Conservation (phyloP, 305 asterid species). For the Fraxinus sp. region DNA sequence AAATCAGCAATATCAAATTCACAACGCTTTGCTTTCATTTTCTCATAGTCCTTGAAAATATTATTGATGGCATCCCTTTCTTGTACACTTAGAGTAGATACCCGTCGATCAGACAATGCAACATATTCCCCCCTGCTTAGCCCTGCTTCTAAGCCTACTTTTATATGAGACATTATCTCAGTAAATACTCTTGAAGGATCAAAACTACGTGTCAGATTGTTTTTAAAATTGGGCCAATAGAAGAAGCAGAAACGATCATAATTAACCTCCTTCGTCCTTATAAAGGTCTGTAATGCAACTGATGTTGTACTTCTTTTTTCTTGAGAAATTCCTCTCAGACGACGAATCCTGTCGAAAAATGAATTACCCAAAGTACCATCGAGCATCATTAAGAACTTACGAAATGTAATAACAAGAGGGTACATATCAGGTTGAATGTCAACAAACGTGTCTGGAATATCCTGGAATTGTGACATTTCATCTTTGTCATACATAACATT, state of each 20-base stretch:
- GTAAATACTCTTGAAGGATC: conserved; percentile 64
- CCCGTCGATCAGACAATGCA: conserved; percentile 42
- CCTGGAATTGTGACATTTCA: conserved; percentile 40
- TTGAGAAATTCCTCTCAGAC: conserved; percentile 24
- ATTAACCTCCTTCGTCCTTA: conserved; percentile 61
- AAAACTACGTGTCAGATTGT: conserved; percentile 41
- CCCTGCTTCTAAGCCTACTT: conserved; percentile 55
- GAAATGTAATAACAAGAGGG: conserved; percentile 63
- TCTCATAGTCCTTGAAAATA: conserved; percentile 63
- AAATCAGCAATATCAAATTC: conserved; percentile 75
- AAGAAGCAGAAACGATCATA: conserved; percentile 47
- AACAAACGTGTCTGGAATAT: conserved; percentile 51
- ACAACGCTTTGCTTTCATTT: conserved; percentile 45
- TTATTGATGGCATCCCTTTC: conserved; percentile 44
- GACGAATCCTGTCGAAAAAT: conserved; percentile 50
- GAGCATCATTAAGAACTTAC: conserved; percentile 63
- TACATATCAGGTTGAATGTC: conserved; percentile 39
- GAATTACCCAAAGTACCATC: conserved; percentile 60
- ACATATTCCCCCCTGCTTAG: conserved; percentile 41
- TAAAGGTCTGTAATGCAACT: conserved; percentile 40
- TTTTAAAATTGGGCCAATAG: conserved; percentile 69
- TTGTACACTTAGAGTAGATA: conserved; percentile 42
- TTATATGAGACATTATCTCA: conserved; percentile 68
- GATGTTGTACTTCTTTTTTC: conserved; percentile 37
- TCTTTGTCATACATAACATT: conserved; percentile 45